These are phyloP conservation scores for Fraxinus excelsior DNA, from an alignment of 257 asterid species.

Conservation along the genomic window DNA sequence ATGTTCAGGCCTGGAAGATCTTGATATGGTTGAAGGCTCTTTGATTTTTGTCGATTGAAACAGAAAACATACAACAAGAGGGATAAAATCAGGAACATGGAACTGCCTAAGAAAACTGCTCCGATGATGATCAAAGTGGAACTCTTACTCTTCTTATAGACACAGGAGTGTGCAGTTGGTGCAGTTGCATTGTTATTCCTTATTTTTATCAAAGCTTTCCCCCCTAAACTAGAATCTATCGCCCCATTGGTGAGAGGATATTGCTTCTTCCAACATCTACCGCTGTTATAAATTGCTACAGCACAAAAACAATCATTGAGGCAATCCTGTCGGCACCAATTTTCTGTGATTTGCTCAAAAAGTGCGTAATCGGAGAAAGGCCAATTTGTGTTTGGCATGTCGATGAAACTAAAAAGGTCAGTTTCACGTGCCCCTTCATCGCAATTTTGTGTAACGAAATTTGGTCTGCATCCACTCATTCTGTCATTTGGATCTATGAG, in stretches of 20 bases:
- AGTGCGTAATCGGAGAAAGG: constrained; percentile 16
- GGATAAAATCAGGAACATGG: background rate
- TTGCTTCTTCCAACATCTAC: constrained; percentile 43
- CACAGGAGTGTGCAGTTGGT: background rate
- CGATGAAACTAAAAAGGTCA: constrained; percentile 4
- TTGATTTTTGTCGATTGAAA: background rate
- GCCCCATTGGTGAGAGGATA: constrained; percentile 38
- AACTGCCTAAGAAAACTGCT: background rate
- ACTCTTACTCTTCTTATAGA: background rate
- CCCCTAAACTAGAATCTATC: background rate
- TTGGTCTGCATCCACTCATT: constrained; percentile 11
- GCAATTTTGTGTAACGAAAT: background rate
- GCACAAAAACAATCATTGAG: constrained; percentile 41
- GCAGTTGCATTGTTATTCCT: background rate
- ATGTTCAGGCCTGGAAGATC: background rate
- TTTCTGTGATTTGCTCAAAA: constrained; percentile 10
- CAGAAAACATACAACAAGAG: background rate
- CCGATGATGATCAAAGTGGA: background rate
- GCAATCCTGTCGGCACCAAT: constrained; percentile 31
- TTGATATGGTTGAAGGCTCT: background rate
- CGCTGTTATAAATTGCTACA: constrained; percentile 20
- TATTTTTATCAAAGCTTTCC: constrained; percentile 34
- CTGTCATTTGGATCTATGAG: constrained; percentile 31
- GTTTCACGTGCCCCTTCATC: constrained; percentile 15
- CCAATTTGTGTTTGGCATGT: constrained; percentile 21